phyloP scores from a whole-genome alignment of 768 basidiomycete species.

The Nidularia pulvinata region DNA sequence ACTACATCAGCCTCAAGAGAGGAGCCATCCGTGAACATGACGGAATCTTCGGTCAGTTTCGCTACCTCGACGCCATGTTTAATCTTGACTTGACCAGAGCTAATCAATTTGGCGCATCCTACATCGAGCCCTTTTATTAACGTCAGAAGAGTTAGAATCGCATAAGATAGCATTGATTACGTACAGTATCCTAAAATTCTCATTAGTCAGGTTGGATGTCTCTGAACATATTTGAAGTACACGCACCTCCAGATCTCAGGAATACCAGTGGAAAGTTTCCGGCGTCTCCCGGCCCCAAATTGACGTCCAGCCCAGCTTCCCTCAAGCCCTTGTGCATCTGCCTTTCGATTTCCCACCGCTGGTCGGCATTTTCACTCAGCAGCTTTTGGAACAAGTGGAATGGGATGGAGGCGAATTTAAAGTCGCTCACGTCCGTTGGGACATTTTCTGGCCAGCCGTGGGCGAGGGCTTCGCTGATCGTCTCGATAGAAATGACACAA shows the following conservation, averaged over 20 bases:
- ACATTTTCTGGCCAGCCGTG: slow-evolving; percentile 13
- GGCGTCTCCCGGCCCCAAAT: slow-evolving; percentile 27
- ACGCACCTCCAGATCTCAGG: slow-evolving; percentile 28
- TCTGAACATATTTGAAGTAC: no score
- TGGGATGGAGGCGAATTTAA: slow-evolving; percentile 18
- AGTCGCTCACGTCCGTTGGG: slow-evolving; percentile 18
- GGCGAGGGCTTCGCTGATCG: slow-evolving; percentile 1
- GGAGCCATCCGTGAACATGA: slow-evolving; percentile 37
- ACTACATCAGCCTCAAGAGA: slow-evolving; percentile 39
- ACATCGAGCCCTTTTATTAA: slow-evolving; percentile 31
- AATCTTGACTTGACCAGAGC: slow-evolving; percentile 54
- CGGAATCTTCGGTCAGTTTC: slow-evolving; percentile 25
- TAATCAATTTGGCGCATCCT: slow-evolving; percentile 50
- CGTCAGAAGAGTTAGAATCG: background rate
- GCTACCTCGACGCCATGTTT: slow-evolving; percentile 49
- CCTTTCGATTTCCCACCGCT: slow-evolving; percentile 21
- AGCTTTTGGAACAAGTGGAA: slow-evolving; percentile 16
- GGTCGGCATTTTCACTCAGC: slow-evolving; percentile 9
- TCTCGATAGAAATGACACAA: slow-evolving; percentile 19
- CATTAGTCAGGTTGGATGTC: no score
- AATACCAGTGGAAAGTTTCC: slow-evolving; percentile 22
- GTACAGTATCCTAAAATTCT: slow-evolving; percentile 9
- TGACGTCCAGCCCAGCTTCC: slow-evolving; percentile 33
- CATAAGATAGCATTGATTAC: background rate
- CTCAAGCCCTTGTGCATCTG: slow-evolving; percentile 28